phyloP scores from a whole-genome alignment of 2,329 filamentous ascomycete genomes.

The Daldinia sp. region DNA sequence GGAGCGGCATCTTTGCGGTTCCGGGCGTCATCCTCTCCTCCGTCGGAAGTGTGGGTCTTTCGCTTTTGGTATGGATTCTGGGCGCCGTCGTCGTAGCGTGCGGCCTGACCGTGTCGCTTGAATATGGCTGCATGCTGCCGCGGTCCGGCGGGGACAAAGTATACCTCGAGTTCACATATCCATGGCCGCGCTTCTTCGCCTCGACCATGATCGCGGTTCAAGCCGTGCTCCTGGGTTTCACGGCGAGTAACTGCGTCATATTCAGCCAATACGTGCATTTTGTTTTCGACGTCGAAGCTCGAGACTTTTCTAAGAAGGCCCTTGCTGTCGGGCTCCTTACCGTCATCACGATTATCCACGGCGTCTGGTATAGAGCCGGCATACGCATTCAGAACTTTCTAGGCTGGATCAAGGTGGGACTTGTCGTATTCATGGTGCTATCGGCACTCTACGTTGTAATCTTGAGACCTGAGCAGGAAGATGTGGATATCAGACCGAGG shows the following conservation, averaged over 20 bases:
- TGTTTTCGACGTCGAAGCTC: conserved; percentile 64
- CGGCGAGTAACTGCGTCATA: conserved; percentile 76
- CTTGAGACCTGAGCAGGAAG: conserved; percentile 52
- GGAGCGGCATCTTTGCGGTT: conserved; percentile 78
- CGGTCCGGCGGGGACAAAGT: conserved; percentile 77
- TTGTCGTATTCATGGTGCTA: conserved; percentile 71
- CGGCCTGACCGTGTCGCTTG: conserved; percentile 71
- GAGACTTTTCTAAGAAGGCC: conserved; percentile 64
- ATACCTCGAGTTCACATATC: conserved; percentile 77
- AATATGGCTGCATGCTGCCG: conserved; percentile 78
- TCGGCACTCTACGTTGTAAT: conserved; percentile 71
- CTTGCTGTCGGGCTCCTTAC: conserved; percentile 70
- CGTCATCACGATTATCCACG: conserved; percentile 68
- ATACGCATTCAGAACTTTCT: conserved; percentile 71
- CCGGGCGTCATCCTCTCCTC: conserved; percentile 75
- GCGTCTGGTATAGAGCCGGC: conserved; percentile 67
- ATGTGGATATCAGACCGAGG: conserved; percentile 34
- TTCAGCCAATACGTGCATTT: conserved; percentile 75
- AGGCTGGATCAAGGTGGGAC: conserved; percentile 72
- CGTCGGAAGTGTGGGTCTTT: conserved; percentile 74
- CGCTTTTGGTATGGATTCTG: conserved; percentile 71
- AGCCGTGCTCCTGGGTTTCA: conserved; percentile 73
- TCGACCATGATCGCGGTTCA: conserved; percentile 73
- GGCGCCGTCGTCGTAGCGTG: conserved; percentile 72
- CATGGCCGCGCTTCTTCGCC: conserved; percentile 71